A percentile compares a stretch with the other conserved stretches of the same genome.
phyloP scores from a whole-genome alignment of 1,284 basidiomycete species.

The Trametes pubescens region DNA sequence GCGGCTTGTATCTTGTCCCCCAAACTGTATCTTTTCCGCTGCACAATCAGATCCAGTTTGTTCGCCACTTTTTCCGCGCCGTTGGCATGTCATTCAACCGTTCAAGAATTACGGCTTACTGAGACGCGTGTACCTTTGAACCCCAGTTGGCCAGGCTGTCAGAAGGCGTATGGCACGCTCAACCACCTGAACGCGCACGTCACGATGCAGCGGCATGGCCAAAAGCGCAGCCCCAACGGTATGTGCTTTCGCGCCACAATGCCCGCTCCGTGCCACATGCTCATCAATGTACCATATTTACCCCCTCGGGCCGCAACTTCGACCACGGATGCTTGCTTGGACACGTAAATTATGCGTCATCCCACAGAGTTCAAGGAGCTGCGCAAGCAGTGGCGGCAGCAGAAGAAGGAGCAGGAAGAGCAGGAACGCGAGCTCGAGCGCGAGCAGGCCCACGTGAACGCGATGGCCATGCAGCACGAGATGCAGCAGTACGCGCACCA shows the following conservation, averaged over 20 bases:
- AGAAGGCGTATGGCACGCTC: constrained; percentile 87
- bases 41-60: constrained; percentile 14
- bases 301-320: background rate
- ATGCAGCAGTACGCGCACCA: constrained; percentile 28
- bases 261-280: constrained; percentile 11
- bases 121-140: constrained; percentile 13
- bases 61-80: constrained; percentile 1
- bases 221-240: constrained; percentile 86
- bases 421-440: constrained; percentile 40
- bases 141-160: constrained; percentile 76
- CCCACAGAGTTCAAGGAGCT: constrained; percentile 94
- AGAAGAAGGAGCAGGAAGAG: constrained; percentile 78
- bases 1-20: constrained; percentile 2
- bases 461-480: constrained; percentile 29
- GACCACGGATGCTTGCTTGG: background rate
- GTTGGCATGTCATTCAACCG: background rate
- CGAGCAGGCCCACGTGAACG: constrained; percentile 20
- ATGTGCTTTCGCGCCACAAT: constrained; percentile 42
- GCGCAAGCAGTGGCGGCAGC: constrained; percentile 93
- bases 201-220: constrained; percentile 91
- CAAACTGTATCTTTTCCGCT: constrained; percentile 37
- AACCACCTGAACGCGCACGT: constrained; percentile 95
- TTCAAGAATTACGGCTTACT: constrained; percentile 15
- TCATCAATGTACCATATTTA: constrained; percentile 14
- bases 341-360: constrained; percentile 10